Base-by-base conservation (phyloP, 2,329 filamentous ascomycete species). In the Colletotrichum musicola region DNA sequence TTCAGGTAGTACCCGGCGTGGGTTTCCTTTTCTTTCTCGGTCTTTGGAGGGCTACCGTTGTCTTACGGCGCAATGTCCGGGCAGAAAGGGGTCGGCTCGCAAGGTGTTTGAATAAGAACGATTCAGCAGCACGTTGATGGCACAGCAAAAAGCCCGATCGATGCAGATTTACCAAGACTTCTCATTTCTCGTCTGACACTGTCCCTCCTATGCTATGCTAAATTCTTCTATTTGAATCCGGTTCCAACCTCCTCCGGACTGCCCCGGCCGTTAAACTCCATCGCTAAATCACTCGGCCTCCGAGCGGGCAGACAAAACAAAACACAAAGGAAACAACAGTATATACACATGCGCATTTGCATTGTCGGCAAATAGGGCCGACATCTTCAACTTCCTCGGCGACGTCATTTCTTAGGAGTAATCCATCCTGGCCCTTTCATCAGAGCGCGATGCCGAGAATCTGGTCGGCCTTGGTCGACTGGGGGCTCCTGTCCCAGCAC, bases 391-490 rank as follows among this genome's bases (percentile, higher is more conserved):
- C 30, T 4, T 9, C 30, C 30, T 25, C 30, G 30, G 30, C 30
- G 30, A 35, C 4, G 4, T 16, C 44, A 46, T n/a, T 18, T 2
- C 4, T 4, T 14, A 1, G 14, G 16, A 2, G 3, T 42, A 18
- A 47, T 22, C 7, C 18, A 12, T 20, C 6, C 16, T 14, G 4
- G 4, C 22, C 38, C 40, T 9, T 42, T 42, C 7, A 66, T 42
- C 7, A 69, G 6, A 69, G 38, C 6, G 66, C 66, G n/a, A 69
- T 69, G 6, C 66, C 62, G n/a, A 69, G 66, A 10, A 69, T n/a
- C 6, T 66, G 55, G 1, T 56, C 22, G 4, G 56, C 66, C 56
- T 69, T 69, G 4, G 55, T 40, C 50, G 62, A 60, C 13, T 47
- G 55, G 9, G 30, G 16, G 1, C 4, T 27, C 44, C 42, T 55